Evolutionary conservation across 768 basidiomycete genomes (phyloP).

Genomic region (Tulasnella sp.): DNA sequence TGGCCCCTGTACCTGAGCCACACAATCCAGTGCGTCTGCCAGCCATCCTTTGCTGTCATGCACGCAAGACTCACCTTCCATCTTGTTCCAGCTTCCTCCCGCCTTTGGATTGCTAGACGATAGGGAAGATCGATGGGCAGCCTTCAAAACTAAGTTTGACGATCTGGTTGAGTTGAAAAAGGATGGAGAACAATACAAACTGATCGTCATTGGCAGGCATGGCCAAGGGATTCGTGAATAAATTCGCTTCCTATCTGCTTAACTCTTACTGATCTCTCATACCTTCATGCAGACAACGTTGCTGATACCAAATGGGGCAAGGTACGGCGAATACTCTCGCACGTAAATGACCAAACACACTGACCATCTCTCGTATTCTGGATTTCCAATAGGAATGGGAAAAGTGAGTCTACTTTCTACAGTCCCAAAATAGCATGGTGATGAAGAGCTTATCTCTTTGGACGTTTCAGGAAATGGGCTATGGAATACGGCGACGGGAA

Average conservation of each 20-base stretch:
- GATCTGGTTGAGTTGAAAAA: slow-evolving; percentile 37
- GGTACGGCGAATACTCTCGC: no score
- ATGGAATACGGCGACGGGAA: slow-evolving; percentile 45
- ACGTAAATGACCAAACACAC: no score
- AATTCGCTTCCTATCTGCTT: not conserved
- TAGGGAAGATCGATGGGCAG: slow-evolving; percentile 40
- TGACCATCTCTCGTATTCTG: not conserved
- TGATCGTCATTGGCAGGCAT: slow-evolving; percentile 57
- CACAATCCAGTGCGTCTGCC: slow-evolving; percentile 29
- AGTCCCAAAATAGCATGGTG: not conserved
- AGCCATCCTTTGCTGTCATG: not conserved
- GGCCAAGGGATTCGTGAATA: slow-evolving; percentile 61
- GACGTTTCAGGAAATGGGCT: slow-evolving; percentile 14
- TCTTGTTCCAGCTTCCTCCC: slow-evolving; percentile 38
- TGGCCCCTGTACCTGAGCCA: slow-evolving; percentile 21
- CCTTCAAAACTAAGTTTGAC: slow-evolving; percentile 33
- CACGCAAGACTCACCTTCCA: not conserved
- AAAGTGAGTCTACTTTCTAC: slow-evolving; percentile 32
- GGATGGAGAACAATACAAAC: slow-evolving; percentile 41
- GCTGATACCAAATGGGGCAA: slow-evolving; percentile 47
- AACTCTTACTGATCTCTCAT: not conserved
- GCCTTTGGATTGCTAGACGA: slow-evolving; percentile 51
- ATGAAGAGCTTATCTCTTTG: not conserved
- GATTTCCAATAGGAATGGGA: slow-evolving; percentile 39
- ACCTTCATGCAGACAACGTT: slow-evolving; percentile 49